Evolutionary conservation across 2,329 filamentous ascomycete genomes (phyloP), one percentile per base, ranked within the genome.

Genomic region (Paracoccidioides lutzii): DNA sequence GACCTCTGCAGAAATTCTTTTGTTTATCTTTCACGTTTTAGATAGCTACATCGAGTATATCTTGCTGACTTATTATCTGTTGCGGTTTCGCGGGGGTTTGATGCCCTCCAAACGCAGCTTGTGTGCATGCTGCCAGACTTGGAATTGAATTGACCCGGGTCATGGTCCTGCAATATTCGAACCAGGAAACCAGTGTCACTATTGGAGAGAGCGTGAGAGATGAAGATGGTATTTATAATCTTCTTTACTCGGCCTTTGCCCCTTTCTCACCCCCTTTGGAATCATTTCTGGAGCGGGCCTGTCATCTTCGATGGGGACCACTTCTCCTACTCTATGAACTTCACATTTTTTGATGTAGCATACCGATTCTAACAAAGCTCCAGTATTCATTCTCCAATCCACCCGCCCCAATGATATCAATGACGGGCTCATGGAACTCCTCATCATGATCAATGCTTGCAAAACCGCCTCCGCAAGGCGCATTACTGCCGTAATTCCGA

Each of bases 371-470:
- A n/a, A 52, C 49, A 5, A 42, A n/a, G 5, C 32, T 10, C 30
- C 64, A 83, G 90, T 96, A 68, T 97, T 96, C 76, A 95, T 97
- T 65, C 79, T 97, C 58, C 91, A 97, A 74, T 95, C 91, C 30
- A 95, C 93, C 50, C 85, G 88, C 43, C 91, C 91, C 1, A 90
- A 91, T 69, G 90, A 96, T 69, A 94, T 97, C 76, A 98, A 98
- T 74, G 91, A 97, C 71, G 90, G 90, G 52, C 81, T 98, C 58
- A 97, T 98, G 91, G 91, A 98, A 74, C 81, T 97, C 41, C 81
- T 97, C 62, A 96, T 97, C 74, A 95, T 96, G 84, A 94, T 96
- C 73, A 94, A 95, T 69, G 91, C 91, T 60, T 96, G 91, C 78
- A 85, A 88, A 70, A 88, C 84, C 30, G 85, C 85, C 44, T 87